Conservation (phyloP, 768 basidiomycete species). For the Inosperma sp. region DNA sequence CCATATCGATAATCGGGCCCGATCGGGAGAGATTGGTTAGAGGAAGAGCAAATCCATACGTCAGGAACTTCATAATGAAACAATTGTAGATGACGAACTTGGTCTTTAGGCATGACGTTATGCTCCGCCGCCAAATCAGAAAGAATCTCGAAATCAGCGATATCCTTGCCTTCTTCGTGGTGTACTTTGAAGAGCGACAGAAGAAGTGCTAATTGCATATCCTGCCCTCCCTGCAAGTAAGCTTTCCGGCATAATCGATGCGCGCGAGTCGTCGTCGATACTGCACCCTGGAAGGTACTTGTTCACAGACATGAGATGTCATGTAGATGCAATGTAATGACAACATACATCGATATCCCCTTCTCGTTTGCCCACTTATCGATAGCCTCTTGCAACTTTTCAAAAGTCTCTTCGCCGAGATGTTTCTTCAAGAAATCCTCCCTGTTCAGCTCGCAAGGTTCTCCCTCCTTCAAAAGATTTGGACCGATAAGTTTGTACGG, state of each 20-base stretch:
- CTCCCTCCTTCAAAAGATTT: slow-evolving; percentile 33
- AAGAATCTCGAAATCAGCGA: slow-evolving; percentile 54
- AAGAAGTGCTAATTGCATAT: slow-evolving; percentile 53
- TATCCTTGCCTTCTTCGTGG: slow-evolving; percentile 61
- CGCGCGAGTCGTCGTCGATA: slow-evolving; percentile 62
- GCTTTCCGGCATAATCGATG: slow-evolving; percentile 74
- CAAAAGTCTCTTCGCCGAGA: slow-evolving; percentile 50
- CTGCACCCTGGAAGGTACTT: slow-evolving; percentile 55
- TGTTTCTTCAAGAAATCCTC: slow-evolving; percentile 40
- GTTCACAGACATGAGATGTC: background rate
- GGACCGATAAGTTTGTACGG: slow-evolving; percentile 46
- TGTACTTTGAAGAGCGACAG: slow-evolving; percentile 61
- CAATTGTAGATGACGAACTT: slow-evolving; percentile 57
- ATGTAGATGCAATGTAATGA: background rate
- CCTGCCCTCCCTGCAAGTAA: slow-evolving; percentile 54
- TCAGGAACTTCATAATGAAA: too few species aligned
- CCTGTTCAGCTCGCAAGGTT: slow-evolving; percentile 38
- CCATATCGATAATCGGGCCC: background rate
- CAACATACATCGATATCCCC: slow-evolving; percentile 50
- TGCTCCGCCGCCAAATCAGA: slow-evolving; percentile 51
- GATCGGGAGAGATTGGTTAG: background rate
- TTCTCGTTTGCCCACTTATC: slow-evolving; percentile 52
- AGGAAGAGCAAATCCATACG: background rate
- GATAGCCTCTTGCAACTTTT: slow-evolving; percentile 39
- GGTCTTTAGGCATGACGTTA: slow-evolving; percentile 52